Conservation (phyloP, 2,329 filamentous ascomycete genomes). For the Didymella glomerata region DNA sequence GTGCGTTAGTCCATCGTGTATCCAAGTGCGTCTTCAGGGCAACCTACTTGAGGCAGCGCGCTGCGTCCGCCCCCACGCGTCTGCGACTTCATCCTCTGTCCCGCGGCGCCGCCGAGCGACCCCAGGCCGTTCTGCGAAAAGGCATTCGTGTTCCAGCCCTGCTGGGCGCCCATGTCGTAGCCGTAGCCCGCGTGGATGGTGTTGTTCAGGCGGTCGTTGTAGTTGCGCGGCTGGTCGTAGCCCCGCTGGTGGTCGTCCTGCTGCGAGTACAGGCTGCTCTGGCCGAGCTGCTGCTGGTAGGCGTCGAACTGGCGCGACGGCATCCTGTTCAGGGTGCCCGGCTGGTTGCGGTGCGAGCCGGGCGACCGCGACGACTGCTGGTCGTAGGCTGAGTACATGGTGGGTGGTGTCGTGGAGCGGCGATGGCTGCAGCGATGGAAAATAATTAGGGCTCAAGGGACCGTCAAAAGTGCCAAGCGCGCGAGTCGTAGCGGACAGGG, state of each 20-base stretch:
- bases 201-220: slow-evolving; percentile 65
- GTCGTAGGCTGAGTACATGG: slow-evolving; percentile 52
- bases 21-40: neutral
- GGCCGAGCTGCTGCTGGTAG: slow-evolving; percentile 71
- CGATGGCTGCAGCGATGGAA: slow-evolving; percentile 28
- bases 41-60: slow-evolving; percentile 76
- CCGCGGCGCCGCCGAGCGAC: slow-evolving; percentile 61
- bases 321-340: slow-evolving; percentile 72
- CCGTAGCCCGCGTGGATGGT: slow-evolving; percentile 67
- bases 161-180: slow-evolving; percentile 74
- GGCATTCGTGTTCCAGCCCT: slow-evolving; percentile 81
- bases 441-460: slow-evolving; percentile 37
- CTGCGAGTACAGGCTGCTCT: slow-evolving; percentile 70
- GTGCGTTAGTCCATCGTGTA: neutral
- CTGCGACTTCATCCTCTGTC: slow-evolving; percentile 64
- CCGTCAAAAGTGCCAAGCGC: slow-evolving; percentile 16
- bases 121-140: slow-evolving; percentile 74
- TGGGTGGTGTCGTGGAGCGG: slow-evolving; percentile 32
- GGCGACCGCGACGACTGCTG: slow-evolving; percentile 71
- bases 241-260: slow-evolving; percentile 29
- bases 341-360: slow-evolving; percentile 73
- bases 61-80: slow-evolving; percentile 62
- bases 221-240: slow-evolving; percentile 61
- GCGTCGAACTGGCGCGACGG: slow-evolving; percentile 81
- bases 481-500: slow-evolving; percentile 25